Base-by-base conservation (phyloP, 148 eudicot genomes). In the Rhododendron williamsianum region DNA sequence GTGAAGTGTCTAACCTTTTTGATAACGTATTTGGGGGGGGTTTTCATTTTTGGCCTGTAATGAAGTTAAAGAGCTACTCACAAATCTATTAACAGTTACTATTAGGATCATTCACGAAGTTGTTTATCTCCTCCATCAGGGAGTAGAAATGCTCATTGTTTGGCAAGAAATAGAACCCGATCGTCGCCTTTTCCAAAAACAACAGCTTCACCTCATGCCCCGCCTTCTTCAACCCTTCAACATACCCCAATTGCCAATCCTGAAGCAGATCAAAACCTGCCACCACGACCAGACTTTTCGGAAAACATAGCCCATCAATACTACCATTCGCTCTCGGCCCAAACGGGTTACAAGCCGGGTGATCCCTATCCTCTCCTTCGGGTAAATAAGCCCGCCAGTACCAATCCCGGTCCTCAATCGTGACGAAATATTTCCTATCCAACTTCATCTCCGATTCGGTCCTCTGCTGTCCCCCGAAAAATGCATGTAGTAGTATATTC, bases 131-230 rank as follows among this genome's bases (percentile, higher is more conserved):
- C 80, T 91, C 94, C 94, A 92, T 94, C 2, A 95, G 87, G 56
- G 85, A 83, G 48, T 88, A 88, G 89, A 93, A 95, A 84, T 95
- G 91, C 27, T 95, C 94, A 51, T 95, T 95, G 63, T 95, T 95
- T 11, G 98, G 95, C 89, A 95, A 88, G 91, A 95, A 94, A 54
- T 93, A 95, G 87, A 93, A 95, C n/a, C 98, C 98, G 18, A 95
- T 95, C 3, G 98, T 95, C 1, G 97, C 98, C 86, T 94, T 78
- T 49, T 92, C 77, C 12, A 95, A 82, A 80, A 83, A 93, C 1
- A 95, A 85, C 12, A 94, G 88, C 8, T 89, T 84, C 84, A 94
- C 95, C 25, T 90, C 91, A 21, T 93, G 92, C 33, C 92, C 92
- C 0, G 90, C 82, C 2, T 82, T 89, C 85, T 79, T 87, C 9